These are phyloP conservation scores for Myriosclerotinia curreyana DNA, from an alignment of 2,329 filamentous ascomycete genomes.

Conservation along the genomic window DNA sequence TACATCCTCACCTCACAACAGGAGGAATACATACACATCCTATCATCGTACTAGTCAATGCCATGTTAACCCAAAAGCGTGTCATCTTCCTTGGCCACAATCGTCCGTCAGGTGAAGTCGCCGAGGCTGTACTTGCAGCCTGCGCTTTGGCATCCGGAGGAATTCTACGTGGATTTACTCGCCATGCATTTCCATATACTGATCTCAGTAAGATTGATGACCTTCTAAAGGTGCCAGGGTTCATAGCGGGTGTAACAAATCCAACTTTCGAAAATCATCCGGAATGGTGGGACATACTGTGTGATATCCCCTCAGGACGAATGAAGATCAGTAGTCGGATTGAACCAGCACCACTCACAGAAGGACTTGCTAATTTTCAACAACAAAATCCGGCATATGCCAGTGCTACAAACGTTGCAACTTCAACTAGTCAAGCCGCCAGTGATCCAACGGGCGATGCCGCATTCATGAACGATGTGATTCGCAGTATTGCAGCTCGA, in stretches of 20 bases:
- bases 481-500: constrained; percentile 77
- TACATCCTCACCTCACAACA: constrained; percentile 91
- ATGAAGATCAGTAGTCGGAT: constrained; percentile 93
- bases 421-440: constrained; percentile 35
- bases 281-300: constrained; percentile 98
- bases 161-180: constrained; percentile 86
- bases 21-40: constrained; percentile 88
- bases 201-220: constrained; percentile 98
- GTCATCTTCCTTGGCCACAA: constrained; percentile 96
- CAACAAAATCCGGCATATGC: constrained; percentile 66
- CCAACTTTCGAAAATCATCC: constrained; percentile 92
- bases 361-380: constrained; percentile 84
- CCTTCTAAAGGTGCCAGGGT: constrained; percentile 89
- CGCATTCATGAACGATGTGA: constrained; percentile 83
- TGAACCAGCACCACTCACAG: constrained; percentile 74
- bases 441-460: constrained; percentile 79
- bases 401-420: constrained; percentile 46
- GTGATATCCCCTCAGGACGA: constrained; percentile 84
- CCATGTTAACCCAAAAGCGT: constrained; percentile 91
- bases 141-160: constrained; percentile 92
- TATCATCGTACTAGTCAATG: constrained; percentile 91
- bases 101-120: constrained; percentile 90
- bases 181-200: constrained; percentile 96
- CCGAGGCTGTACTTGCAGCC: constrained; percentile 95
- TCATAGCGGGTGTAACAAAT: constrained; percentile 97